Conservation (phyloP, 1,284 basidiomycete genomes). For the Pseudozyma pruni region DNA sequence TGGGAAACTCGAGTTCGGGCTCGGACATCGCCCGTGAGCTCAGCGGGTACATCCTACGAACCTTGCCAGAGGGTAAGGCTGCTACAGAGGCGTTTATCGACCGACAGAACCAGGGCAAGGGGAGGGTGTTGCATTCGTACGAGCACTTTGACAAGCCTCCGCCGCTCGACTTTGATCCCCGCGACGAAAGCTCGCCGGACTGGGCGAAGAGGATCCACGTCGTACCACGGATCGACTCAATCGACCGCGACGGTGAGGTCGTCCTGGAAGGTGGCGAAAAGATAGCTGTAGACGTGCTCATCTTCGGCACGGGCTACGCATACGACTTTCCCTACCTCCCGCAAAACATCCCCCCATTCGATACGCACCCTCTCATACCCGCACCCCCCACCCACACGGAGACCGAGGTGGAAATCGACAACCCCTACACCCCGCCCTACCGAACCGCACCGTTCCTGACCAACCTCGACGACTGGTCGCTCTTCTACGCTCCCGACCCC, state of each 20-base stretch:
- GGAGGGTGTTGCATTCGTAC: slow-evolving; percentile 50
- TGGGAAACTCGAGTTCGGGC: slow-evolving; percentile 71
- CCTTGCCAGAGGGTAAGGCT: slow-evolving; percentile 25
- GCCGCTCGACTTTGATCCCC: slow-evolving; percentile 61
- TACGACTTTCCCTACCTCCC: slow-evolving; percentile 53
- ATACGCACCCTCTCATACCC: slow-evolving; percentile 28
- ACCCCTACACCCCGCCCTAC: slow-evolving; percentile 15
- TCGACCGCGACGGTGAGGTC: slow-evolving; percentile 12
- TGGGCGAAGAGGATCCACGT: slow-evolving; percentile 61
- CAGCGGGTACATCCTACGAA: slow-evolving; percentile 49
- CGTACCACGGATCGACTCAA: slow-evolving; percentile 39
- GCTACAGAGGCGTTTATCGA: slow-evolving; percentile 25
- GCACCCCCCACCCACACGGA: neutral
- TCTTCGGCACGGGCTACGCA: slow-evolving; percentile 66
- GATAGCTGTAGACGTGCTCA: slow-evolving; percentile 54
- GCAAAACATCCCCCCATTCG: slow-evolving; percentile 35
- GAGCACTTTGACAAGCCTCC: slow-evolving; percentile 51
- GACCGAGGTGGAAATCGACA: neutral
- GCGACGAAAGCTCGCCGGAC: slow-evolving; percentile 38
- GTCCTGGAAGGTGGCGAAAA: slow-evolving; percentile 31
- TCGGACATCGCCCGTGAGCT: slow-evolving; percentile 72
- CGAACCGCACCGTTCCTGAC: slow-evolving; percentile 29
- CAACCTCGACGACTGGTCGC: slow-evolving; percentile 63
- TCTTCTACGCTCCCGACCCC: slow-evolving; percentile 56
- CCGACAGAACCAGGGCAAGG: neutral